phyloP scores from a whole-genome alignment of 2,329 filamentous ascomycete genomes.

The Endoconidiophora polonica region DNA sequence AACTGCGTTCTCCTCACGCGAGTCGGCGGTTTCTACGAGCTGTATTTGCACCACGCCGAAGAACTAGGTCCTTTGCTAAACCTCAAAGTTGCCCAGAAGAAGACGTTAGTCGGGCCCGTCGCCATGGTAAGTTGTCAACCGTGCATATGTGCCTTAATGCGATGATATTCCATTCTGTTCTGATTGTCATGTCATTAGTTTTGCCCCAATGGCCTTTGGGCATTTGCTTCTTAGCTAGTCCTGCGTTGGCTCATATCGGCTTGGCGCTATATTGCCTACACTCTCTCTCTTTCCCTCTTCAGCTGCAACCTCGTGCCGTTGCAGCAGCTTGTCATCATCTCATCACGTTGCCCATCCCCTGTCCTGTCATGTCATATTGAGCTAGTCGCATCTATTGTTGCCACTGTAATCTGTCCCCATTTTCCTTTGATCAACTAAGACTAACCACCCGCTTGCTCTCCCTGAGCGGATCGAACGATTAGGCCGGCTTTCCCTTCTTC shows the following conservation, averaged over 20 bases:
- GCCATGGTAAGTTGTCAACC: slow-evolving; percentile 50
- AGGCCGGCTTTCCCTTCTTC: slow-evolving; percentile 86
- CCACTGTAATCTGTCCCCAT: too few species aligned
- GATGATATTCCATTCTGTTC: background rate
- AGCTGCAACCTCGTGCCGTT: too few species aligned
- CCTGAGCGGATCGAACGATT: background rate
- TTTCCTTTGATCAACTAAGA: background rate
- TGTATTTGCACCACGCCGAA: slow-evolving; percentile 93
- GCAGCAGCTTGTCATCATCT: too few species aligned
- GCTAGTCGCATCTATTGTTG: too few species aligned
- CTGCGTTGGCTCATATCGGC: too few species aligned
- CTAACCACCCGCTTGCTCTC: background rate
- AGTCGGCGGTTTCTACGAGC: slow-evolving; percentile 91
- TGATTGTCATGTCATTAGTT: background rate
- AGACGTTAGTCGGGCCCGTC: slow-evolving; percentile 60
- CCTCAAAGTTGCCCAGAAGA: slow-evolving; percentile 70
- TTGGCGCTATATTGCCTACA: too few species aligned
- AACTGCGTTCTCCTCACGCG: slow-evolving; percentile 84
- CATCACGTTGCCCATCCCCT: too few species aligned
- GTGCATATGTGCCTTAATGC: background rate
- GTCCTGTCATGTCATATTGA: too few species aligned
- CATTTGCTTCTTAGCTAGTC: too few species aligned
- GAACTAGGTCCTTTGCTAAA: slow-evolving; percentile 74
- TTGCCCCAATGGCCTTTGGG: too few species aligned
- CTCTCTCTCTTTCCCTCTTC: too few species aligned